Conservation (phyloP, 257 asterid genomes). For the Fraxinus cuspidata region DNA sequence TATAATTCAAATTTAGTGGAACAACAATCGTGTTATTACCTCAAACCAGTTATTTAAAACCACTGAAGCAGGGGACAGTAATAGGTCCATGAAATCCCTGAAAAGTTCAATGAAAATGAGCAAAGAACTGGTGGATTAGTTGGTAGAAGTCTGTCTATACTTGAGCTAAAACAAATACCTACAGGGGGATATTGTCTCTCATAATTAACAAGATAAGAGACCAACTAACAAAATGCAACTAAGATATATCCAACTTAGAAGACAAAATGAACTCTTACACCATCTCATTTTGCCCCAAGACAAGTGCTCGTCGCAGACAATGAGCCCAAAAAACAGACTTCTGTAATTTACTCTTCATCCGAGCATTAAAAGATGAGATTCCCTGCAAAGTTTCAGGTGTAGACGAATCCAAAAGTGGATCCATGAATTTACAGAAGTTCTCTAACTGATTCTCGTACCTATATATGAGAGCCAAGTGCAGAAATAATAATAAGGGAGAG, state of each 20-base stretch:
- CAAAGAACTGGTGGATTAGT: conserved; percentile 16
- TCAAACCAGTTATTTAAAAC: conserved; percentile 94
- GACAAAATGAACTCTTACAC: conserved; percentile 54
- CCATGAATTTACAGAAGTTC: conserved; percentile 83
- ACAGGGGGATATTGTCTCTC: conserved; percentile 11
- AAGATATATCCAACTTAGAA: conserved; percentile 16
- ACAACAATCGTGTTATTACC: conserved; percentile 43
- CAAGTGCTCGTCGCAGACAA: conserved; percentile 58
- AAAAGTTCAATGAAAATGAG: conserved; percentile 31
- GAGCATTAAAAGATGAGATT: conserved; percentile 51
- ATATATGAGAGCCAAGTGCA: conserved; percentile 15
- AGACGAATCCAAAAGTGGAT: conserved; percentile 77
- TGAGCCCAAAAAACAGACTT: conserved; percentile 78
- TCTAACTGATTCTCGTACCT: conserved; percentile 78
- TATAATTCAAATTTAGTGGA: neutral
- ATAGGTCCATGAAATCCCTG: conserved; percentile 90
- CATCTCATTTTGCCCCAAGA: conserved; percentile 82
- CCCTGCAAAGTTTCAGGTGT: conserved; percentile 74
- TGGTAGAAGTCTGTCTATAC: conserved; percentile 11
- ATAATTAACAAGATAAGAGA: conserved; percentile 23
- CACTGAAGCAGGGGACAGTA: conserved; percentile 90
- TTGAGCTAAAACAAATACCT: neutral
- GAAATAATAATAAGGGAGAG: neutral
- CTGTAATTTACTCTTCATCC: conserved; percentile 62
- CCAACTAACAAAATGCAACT: neutral